Evolutionary conservation across 345 rosid genomes (phyloP).

Genomic region (Brassica juncea): DNA sequence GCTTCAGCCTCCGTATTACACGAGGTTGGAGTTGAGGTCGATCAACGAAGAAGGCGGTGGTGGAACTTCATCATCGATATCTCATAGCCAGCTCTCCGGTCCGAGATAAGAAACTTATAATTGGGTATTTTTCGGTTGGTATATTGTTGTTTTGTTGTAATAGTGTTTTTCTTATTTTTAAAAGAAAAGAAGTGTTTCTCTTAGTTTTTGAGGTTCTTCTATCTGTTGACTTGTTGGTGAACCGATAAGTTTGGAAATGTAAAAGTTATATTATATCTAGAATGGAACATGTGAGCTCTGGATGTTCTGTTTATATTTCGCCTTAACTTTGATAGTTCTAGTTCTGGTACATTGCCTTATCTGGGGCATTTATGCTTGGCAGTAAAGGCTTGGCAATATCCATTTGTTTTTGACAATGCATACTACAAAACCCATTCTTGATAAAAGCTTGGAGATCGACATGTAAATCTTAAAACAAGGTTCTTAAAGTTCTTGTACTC

Average conservation of each 20-base stretch:
- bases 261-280: too few relatives aligned
- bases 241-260: background rate
- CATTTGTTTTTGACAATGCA: too few relatives aligned
- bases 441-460: conserved; percentile 78
- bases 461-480: conserved; percentile 44
- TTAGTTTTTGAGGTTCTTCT: too few relatives aligned
- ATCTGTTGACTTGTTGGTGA: background rate
- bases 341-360: conserved; percentile 42
- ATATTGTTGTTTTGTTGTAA: background rate
- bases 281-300: background rate
- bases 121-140: background rate
- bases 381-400: conserved; percentile 55
- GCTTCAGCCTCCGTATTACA: conserved; percentile 41
- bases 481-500: background rate
- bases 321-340: background rate
- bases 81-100: background rate
- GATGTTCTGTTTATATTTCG: conserved; percentile 10
- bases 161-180: background rate
- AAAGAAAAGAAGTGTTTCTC: too few relatives aligned
- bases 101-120: background rate
- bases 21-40: background rate
- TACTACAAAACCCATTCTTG: conserved; percentile 59
- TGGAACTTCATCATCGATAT: background rate
- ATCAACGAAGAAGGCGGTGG: background rate
- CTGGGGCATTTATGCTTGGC: conserved; percentile 90